Evolutionary conservation across 352 stramenopile species (phyloP), one percentile per base, ranked within the genome.

Genomic region (Elongisporangium anandrum): DNA sequence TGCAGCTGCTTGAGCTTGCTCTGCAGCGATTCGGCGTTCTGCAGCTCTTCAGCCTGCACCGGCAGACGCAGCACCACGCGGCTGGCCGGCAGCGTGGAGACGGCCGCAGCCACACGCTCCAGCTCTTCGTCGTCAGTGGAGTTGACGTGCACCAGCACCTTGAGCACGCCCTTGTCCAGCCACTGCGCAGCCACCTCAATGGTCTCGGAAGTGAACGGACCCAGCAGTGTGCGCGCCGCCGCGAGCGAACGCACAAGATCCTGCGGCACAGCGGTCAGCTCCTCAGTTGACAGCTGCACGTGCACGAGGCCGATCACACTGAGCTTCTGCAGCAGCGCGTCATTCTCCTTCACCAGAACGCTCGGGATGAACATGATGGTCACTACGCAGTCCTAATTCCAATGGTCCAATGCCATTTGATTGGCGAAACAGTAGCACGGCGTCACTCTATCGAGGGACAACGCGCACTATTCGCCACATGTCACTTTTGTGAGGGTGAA

Each of bases 61-160:
- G 77, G 67, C 22, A 94, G 61, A 24, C 79, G 72, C 47, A 92
- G 61, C 54, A 91, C 64, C 38, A 94, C 77, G 47, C 84, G 82
- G 49, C 59, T 69, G 34, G 68, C 64, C 21, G 86, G 82, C 10
- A 95, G 66, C 57, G 92, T 75, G 4, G 77, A 89, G 38, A 83
- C 73, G n/a, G 81, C 81, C 5, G 70, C 65, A 15, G 65, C 81
- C 15, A 89, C 67, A 21, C 64, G 68, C 64, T 83, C 70, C 22
- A 90, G 54, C 22, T 79, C 76, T 9, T 50, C 57, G 45, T 90
- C 77, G 22, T 86, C 69, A 23, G 52, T 76, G 13, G 69, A 79
- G 2, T 64, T 59, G 16, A 70, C 76, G 3, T 77, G 61, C 20
- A 94, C 69, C 21, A 94, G 61, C 52, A 87, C 77, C 47, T 83